Percentiles rank a stretch among this genome's conserved stretches.
Evolutionary conservation across 2,329 filamentous ascomycete species (phyloP).

Genomic region (Bipolaris victoriae): DNA sequence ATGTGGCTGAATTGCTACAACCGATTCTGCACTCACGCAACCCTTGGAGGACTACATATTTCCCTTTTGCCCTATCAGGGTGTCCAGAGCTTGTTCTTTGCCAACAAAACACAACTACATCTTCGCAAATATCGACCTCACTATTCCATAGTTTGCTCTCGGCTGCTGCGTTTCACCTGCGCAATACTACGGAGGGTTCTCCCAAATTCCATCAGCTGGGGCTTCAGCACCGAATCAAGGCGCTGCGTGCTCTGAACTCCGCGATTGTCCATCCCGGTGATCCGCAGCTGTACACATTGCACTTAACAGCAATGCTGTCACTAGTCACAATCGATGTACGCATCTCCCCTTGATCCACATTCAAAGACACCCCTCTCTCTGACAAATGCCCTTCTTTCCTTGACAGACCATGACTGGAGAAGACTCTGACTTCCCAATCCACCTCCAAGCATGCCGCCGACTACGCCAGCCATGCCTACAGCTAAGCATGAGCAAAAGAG

Average conservation of each 20-base stretch:
- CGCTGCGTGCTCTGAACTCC: neutral
- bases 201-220: neutral
- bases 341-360: neutral
- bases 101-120: neutral
- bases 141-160: neutral
- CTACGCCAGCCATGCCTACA: neutral
- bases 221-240: neutral
- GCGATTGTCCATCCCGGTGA: neutral
- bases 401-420: neutral
- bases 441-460: neutral
- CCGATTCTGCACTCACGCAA: neutral
- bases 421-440: neutral
- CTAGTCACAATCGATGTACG: neutral
- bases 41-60: neutral
- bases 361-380: neutral
- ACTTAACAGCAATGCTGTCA: neutral
- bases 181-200: neutral
- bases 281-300: neutral
- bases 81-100: neutral
- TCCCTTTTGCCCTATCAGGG: neutral
- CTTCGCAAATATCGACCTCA: neutral
- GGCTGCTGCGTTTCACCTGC: neutral
- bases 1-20: neutral
- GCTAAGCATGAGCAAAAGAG: neutral
- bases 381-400: neutral